phyloP scores from a whole-genome alignment of 257 asterid genomes.

The Solanum piurae region DNA sequence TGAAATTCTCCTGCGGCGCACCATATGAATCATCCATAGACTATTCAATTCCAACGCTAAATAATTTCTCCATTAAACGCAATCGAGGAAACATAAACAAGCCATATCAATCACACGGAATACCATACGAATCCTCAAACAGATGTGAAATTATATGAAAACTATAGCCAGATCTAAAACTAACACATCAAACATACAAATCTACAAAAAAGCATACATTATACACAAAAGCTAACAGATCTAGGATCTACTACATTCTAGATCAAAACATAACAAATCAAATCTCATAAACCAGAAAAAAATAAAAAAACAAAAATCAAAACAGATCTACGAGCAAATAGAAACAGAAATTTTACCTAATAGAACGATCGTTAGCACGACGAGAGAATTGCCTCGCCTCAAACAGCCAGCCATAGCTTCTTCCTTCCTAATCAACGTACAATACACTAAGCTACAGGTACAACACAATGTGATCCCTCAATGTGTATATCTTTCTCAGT shows the following conservation, averaged over 20 bases:
- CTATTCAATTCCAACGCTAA: neutral
- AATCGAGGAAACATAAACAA: neutral
- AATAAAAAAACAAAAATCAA: neutral
- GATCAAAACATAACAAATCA: neutral
- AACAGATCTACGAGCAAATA: neutral
- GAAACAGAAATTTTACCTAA: slow-evolving; percentile 5
- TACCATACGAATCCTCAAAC: neutral
- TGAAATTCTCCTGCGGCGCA: neutral
- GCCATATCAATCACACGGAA: neutral
- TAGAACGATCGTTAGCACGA: slow-evolving; percentile 21
- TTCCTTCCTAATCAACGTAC: neutral
- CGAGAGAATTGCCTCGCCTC: slow-evolving; percentile 22
- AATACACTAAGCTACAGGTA: neutral
- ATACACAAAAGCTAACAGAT: neutral
- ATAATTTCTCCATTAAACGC: neutral
- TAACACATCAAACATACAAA: neutral
- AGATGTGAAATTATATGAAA: neutral
- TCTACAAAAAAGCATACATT: neutral
- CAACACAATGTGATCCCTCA: neutral
- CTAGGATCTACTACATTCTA: neutral
- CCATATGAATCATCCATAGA: neutral
- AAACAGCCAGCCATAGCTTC: slow-evolving; percentile 20
- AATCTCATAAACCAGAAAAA: neutral
- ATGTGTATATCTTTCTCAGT: neutral
- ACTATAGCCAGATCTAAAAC: neutral